Evolutionary conservation across 1,139 yeast species (phyloP), one percentile per base, ranked within the genome.

Genomic region (Yarrowia galli): DNA sequence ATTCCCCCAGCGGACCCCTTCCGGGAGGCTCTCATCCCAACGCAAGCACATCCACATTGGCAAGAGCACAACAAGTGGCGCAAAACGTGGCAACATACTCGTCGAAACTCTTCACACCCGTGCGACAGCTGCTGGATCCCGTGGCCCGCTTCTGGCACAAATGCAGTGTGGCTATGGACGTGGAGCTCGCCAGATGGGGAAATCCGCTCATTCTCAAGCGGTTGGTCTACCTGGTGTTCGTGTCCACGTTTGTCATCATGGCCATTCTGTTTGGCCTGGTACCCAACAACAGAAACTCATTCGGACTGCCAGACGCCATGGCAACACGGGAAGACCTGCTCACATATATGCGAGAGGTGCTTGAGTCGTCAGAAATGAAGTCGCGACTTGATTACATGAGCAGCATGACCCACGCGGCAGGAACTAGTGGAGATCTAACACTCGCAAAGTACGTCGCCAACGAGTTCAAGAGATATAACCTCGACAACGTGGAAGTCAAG

Each of bases 141-240:
- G 83, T 90, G 13, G 88, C 86, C 56, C 89, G 86, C 72, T 81
- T 86, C 0, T 86, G 87, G 75, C 78, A 79, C 65, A 81, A 77
- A 67, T 70, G 84, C 45, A 79, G 79, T 68, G 73, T 79, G 58
- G 82, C 82, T 60, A 80, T 87, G 68, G 97, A 92, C 72, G 78
- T 79, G 51, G 77, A 82, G 49, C 79, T 93, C 32, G 82, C 88
- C 49, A 84, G 85, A 71, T 73, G 91, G 38, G 97, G 98, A 12
- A 92, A 93, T 75, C 98, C 98, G 0, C 79, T 93, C 68, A 90
- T 95, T 67, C 87, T 92, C 46, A 89, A 89, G 72, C 81, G 98
- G 58, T 81, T 92, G 43, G 76, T 91, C 7, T 92, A 91, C 73
- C 89, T 93, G 22, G 74, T 87, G 3, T 76, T 88, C 67, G 84